Evolutionary conservation across 2,329 filamentous ascomycete genomes (phyloP).

Genomic region (Harringtonia aguacate): DNA sequence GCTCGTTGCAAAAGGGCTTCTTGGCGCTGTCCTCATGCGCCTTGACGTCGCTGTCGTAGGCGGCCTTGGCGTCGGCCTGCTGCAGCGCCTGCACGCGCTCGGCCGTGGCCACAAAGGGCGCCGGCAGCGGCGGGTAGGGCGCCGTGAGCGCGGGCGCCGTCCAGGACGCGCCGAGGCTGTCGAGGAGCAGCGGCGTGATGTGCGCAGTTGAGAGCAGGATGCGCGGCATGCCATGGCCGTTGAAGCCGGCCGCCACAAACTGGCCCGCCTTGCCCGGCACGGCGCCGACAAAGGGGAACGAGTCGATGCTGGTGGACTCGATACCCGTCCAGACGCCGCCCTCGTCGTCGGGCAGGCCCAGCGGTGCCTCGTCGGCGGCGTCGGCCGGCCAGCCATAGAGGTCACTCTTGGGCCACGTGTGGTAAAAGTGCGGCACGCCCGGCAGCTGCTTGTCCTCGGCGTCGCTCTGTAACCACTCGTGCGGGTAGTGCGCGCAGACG

Average conservation of each 20-base stretch:
- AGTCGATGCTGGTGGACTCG: not conserved
- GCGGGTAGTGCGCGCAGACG: not conserved
- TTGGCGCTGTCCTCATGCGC: conserved; percentile 1
- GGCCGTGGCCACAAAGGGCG: not conserved
- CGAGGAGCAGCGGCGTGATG: not conserved
- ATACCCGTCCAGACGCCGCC: conserved; percentile 4
- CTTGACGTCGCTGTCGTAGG: not conserved
- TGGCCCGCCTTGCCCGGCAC: not conserved
- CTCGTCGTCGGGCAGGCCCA: not conserved
- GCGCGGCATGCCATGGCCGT: conserved; percentile 3
- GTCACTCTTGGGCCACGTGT: not conserved
- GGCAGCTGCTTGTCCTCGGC: not conserved
- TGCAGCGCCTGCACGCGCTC: not conserved
- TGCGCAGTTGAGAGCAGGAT: conserved; percentile 3
- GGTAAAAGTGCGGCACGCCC: conserved; percentile 1
- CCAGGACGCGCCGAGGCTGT: not conserved
- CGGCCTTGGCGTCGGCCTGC: not conserved
- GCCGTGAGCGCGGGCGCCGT: not conserved
- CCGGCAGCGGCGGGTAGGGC: not conserved
- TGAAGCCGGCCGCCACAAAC: not conserved
- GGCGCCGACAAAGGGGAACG: not conserved
- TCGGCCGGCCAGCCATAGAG: not conserved
- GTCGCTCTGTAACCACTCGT: conserved; percentile 1
- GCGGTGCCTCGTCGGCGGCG: not conserved
- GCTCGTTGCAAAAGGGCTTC: conserved; percentile 4